Percentiles rank a stretch among this genome's conserved stretches.
Evolutionary conservation across 2,329 filamentous ascomycete genomes (phyloP).

Genomic region (Emmonsiellopsis sp.): DNA sequence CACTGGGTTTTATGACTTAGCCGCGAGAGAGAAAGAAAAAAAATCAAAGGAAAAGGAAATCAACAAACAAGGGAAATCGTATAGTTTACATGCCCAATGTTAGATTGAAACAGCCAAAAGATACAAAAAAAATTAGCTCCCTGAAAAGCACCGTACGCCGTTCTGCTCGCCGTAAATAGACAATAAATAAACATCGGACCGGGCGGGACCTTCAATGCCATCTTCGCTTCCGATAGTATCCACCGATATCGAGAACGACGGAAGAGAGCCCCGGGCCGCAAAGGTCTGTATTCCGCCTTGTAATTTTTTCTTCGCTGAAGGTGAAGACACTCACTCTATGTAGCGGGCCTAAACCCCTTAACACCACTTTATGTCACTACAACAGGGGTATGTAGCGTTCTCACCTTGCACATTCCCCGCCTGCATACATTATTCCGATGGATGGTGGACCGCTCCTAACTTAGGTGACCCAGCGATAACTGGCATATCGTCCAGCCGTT

Average conservation of each 20-base stretch:
- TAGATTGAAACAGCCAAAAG: background rate
- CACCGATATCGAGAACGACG: too few relatives aligned
- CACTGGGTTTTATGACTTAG: background rate
- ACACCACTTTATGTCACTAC: background rate
- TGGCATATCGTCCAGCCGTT: constrained; percentile 92
- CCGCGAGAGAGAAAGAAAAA: background rate
- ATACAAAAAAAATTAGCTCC: background rate
- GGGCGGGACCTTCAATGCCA: background rate
- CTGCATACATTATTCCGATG: background rate
- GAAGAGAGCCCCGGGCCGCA: too few relatives aligned
- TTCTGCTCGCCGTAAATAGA: constrained; percentile 1
- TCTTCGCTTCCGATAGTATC: background rate
- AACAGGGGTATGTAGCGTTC: background rate
- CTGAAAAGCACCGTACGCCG: background rate
- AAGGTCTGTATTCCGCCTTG: too few relatives aligned
- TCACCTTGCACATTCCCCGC: background rate
- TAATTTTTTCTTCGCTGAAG: too few relatives aligned
- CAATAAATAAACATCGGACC: background rate
- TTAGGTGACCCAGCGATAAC: constrained; percentile 64
- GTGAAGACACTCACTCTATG: too few relatives aligned
- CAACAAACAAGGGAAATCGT: background rate
- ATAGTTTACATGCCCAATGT: background rate
- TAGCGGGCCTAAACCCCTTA: background rate
- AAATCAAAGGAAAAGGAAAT: background rate
- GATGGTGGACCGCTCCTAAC: background rate